Evolutionary conservation across 495 filamentous ascomycete genomes (phyloP).

Genomic region (Saxophila tyrrhenica): DNA sequence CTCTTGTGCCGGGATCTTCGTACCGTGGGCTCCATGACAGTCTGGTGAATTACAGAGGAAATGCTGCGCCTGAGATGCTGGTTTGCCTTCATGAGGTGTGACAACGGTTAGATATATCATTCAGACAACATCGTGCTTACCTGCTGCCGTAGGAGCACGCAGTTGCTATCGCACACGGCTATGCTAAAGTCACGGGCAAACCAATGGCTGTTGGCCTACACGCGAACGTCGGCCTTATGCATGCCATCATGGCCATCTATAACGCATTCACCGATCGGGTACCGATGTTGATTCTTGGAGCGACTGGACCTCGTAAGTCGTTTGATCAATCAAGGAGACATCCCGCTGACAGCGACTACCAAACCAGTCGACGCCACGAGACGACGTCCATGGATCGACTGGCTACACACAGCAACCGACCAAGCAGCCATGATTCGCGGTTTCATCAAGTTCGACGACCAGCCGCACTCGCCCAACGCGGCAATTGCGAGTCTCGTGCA

Average conservation of each 20-base stretch:
- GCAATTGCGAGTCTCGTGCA: constrained; percentile 14
- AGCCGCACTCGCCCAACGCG: constrained; percentile 13
- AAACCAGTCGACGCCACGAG: constrained; percentile 9
- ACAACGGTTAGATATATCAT: neutral
- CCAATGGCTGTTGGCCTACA: constrained; percentile 18
- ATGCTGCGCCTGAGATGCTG: constrained; percentile 13
- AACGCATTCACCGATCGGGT: constrained; percentile 18
- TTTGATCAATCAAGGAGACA: neutral
- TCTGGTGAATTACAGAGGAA: constrained; percentile 17
- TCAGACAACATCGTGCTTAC: neutral
- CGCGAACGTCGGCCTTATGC: constrained; percentile 19
- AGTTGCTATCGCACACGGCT: constrained; percentile 20
- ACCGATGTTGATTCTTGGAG: constrained; percentile 16
- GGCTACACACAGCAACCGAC: constrained; percentile 14
- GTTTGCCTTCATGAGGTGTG: constrained; percentile 15
- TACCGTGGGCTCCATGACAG: constrained; percentile 18
- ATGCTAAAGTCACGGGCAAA: constrained; percentile 17
- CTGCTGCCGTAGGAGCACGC: constrained; percentile 5
- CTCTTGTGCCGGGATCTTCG: constrained; percentile 14
- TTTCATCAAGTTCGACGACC: constrained; percentile 19
- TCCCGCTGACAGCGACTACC: neutral
- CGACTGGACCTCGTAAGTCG: constrained; percentile 8
- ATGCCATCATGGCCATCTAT: constrained; percentile 17
- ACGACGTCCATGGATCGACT: constrained; percentile 19
- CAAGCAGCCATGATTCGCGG: constrained; percentile 15